Base-by-base conservation (phyloP, 1,139 yeast genomes). In the Geotrichum phurueaensis region DNA sequence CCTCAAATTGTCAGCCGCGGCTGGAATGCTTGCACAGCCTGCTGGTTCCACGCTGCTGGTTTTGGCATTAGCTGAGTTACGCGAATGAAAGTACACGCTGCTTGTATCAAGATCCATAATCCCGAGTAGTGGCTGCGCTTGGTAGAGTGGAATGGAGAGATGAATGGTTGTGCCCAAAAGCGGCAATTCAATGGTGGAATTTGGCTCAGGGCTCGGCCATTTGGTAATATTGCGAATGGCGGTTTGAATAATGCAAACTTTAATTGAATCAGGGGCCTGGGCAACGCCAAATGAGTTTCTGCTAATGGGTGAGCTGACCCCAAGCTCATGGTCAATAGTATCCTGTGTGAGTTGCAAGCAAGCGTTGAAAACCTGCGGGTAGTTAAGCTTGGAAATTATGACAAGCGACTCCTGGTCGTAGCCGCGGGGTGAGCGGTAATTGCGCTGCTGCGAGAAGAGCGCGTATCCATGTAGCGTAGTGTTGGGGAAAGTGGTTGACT, bases 401-500 rank as follows among this genome's bases (percentile, higher is more conserved):
- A 70, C 72, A 18, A 70, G 56, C 3, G 71, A 63, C 59, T 70
- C 71, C 56, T 70, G 73, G 3, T 64, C 61, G 56, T 69, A 70
- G 1, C 73, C 72, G 39, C 73, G 54, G 0, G 62, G 54, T 15
- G 59, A 58, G 18, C 65, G 59, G 1, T 65, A 54, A 53, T 67
- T 67, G 50, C 63, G 56, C 15, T 57, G 58, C 54, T 69, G 71
- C 7, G 66, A 62, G 59, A 70, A 70, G 54, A 69, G 62, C 39
- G 67, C 63, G 61, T 67, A 65, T 6, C 70, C 73, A 53, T 66
- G 66, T 1, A 53, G 54, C 58, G 51, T 50, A 36, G 36, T 47
- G 15, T 55, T 43, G 39, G 54, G 51, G 36, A 51, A 45, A 55
- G 56, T 51, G 58, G 59, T 53, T 56, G 54, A 57, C 60, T 48